Evolutionary conservation across 2,329 filamentous ascomycete species (phyloP).

Genomic region (Fusarium sulawesiense): DNA sequence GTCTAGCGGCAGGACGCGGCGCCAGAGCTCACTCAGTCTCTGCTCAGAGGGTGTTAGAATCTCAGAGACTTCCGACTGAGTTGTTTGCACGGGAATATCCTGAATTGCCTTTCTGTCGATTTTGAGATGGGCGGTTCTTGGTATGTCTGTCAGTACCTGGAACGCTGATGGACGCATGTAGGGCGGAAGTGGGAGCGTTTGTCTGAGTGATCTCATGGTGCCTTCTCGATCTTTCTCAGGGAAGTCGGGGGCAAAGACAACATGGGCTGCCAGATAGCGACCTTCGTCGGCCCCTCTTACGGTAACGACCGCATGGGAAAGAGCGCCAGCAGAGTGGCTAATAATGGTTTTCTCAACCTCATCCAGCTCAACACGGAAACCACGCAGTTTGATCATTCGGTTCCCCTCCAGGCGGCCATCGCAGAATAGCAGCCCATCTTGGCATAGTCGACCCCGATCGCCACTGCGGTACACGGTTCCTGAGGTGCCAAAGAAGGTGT

Average conservation of each 20-base stretch:
- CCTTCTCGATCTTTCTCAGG: neutral
- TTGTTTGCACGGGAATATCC: neutral
- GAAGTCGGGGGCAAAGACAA: neutral
- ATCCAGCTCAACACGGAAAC: neutral
- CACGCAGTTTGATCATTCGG: neutral
- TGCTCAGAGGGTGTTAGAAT: neutral
- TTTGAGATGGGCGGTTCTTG: neutral
- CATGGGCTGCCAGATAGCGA: neutral
- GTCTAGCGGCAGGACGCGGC: neutral
- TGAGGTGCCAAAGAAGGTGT: neutral
- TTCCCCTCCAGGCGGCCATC: neutral
- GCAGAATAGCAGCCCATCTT: neutral
- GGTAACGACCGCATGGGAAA: neutral
- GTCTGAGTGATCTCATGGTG: neutral
- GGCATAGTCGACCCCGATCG: neutral
- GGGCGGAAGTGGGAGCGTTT: neutral
- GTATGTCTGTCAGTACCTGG: neutral
- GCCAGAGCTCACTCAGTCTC: neutral
- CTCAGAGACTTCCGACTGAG: neutral
- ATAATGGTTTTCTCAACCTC: neutral
- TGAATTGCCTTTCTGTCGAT: conserved; percentile 1
- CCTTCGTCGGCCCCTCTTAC: neutral
- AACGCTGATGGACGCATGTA: neutral
- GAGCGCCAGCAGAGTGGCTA: neutral
- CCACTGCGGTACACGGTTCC: neutral